A percentile compares a stretch with the other conserved stretches of the same genome.
phyloP scores from a whole-genome alignment of 2,329 filamentous ascomycete species.

The Chrysosphaeria jannelii region DNA sequence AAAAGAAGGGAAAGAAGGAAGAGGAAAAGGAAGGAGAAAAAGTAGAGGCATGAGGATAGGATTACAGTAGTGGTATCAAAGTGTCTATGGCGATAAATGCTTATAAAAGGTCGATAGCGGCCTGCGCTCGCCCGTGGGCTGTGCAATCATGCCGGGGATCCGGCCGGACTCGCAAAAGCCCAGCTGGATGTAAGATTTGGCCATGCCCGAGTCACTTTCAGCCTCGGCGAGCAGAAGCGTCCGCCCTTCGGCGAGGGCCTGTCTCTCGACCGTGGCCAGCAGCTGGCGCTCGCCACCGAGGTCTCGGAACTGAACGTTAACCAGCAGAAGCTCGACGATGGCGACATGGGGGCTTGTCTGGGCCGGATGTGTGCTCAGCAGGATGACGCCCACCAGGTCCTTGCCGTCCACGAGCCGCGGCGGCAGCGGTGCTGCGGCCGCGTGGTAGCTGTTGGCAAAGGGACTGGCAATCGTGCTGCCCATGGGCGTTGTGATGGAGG shows the following conservation, averaged over 20 bases:
- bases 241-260: conserved; percentile 17
- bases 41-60: not conserved
- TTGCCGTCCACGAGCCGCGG: conserved; percentile 10
- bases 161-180: conserved; percentile 24
- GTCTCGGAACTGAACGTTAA: conserved; percentile 18
- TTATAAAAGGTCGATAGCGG: conserved; percentile 29
- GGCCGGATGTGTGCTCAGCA: conserved; percentile 17
- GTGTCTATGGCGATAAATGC: no score
- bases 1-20: conserved; percentile 1
- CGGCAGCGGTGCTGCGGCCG: not conserved
- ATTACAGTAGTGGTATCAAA: not conserved
- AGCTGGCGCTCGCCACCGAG: conserved; percentile 20
- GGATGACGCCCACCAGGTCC: conserved; percentile 23
- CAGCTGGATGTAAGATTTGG: conserved; percentile 19
- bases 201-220: conserved; percentile 19
- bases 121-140: conserved; percentile 15
- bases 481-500: conserved; percentile 5
- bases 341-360: conserved; percentile 26
- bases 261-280: conserved; percentile 21
- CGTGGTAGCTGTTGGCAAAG: no score
- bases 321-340: conserved; percentile 24
- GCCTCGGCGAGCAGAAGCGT: conserved; percentile 19
- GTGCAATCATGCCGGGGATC: conserved; percentile 20
- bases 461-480: not conserved
- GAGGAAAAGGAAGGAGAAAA: no score